These are phyloP conservation scores for Pichia sp. DNA, from an alignment of 1,139 yeast genomes.

Conservation along the genomic window DNA sequence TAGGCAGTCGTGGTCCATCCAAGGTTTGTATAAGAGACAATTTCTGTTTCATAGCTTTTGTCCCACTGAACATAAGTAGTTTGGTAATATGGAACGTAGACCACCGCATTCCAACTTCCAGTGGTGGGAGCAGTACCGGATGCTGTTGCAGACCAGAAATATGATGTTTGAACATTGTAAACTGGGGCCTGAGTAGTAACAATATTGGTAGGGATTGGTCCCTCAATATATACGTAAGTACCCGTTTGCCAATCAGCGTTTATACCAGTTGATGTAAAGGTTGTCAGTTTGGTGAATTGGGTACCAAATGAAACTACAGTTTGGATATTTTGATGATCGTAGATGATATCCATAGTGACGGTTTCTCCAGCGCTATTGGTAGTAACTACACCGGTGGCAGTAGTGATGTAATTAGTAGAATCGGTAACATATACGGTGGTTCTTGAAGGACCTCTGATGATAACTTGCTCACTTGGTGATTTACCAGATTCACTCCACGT, in stretches of 20 bases:
- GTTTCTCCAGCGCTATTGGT: background rate
- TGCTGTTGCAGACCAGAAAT: background rate
- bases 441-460: conserved; percentile 5
- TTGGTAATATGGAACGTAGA: conserved; percentile 1
- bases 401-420: no score
- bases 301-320: background rate
- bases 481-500: conserved; percentile 1
- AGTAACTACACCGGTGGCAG: no score
- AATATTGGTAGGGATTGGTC: background rate
- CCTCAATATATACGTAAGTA: background rate
- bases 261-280: background rate
- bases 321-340: background rate
- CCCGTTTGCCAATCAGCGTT: background rate
- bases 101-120: conserved; percentile 1
- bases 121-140: background rate
- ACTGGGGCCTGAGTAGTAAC: background rate
- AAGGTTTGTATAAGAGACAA: conserved; percentile 1
- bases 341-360: conserved; percentile 1
- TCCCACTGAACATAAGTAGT: conserved; percentile 2
- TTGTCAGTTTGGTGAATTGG: background rate
- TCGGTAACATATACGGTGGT: background rate
- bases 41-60: background rate
- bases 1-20: conserved; percentile 1
- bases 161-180: background rate
- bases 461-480: conserved; percentile 1